These are phyloP conservation scores for Nelumbo lutea DNA, from an alignment of 164 flowering plant genomes.

Conservation along the genomic window DNA sequence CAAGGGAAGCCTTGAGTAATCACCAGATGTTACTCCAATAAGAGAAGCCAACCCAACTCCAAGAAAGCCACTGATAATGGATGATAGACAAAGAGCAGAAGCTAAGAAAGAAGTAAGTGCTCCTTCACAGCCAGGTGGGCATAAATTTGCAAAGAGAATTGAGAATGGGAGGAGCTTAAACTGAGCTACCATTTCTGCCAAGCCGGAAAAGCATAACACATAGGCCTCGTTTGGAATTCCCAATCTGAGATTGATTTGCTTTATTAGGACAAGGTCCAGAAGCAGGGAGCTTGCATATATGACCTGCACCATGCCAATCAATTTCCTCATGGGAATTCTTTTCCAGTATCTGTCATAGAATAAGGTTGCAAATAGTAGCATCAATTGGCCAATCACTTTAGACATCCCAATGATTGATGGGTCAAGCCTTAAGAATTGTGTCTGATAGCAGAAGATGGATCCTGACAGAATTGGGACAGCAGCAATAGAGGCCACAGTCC, in stretches of 20 bases:
- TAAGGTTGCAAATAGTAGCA: conserved; percentile 53
- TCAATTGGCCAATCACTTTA: conserved; percentile 62
- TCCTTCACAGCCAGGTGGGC: conserved; percentile 83
- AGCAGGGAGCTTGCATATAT: conserved; percentile 61
- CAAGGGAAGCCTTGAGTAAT: conserved; percentile 56
- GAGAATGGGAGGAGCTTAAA: conserved; percentile 80
- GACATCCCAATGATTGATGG: conserved; percentile 80
- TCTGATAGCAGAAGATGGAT: conserved; percentile 82
- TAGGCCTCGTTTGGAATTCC: conserved; percentile 73
- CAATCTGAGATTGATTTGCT: conserved; percentile 52
- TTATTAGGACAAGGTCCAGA: conserved; percentile 64
- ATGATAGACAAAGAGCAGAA: conserved; percentile 63
- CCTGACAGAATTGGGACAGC: conserved; percentile 76
- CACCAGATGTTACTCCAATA: conserved; percentile 52
- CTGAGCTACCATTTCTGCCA: conserved; percentile 73
- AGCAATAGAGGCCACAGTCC: conserved; percentile 74
- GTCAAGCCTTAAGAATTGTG: conserved; percentile 60
- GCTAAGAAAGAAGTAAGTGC: conserved; percentile 78
- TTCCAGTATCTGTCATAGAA: conserved; percentile 59
- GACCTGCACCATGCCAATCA: conserved; percentile 47
- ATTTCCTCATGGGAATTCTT: conserved; percentile 52
- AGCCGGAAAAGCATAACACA: conserved; percentile 64
- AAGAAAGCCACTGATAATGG: conserved; percentile 61
- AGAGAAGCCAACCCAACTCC: conserved; percentile 71
- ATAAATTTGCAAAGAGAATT: conserved; percentile 61